phyloP scores from a whole-genome alignment of 177 flowering plant genomes.

The Telopea speciosissima region DNA sequence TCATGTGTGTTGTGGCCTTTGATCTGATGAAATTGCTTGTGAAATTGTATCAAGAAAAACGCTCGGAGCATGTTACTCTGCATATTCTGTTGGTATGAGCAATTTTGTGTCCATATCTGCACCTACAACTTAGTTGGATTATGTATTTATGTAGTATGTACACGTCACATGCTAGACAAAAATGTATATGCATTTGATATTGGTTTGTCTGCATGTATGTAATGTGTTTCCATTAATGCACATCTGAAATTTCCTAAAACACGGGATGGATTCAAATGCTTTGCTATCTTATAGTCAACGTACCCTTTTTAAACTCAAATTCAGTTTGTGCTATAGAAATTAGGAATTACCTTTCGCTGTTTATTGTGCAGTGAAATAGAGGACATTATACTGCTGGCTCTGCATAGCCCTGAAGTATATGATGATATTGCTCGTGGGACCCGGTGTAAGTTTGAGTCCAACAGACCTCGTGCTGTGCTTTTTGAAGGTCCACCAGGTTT shows the following conservation, averaged over 20 bases:
- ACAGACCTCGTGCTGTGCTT: conserved; percentile 93
- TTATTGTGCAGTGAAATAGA: conserved; percentile 70
- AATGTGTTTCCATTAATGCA: background rate
- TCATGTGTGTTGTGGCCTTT: too few species aligned
- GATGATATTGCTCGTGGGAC: conserved; percentile 97
- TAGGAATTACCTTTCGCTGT: background rate
- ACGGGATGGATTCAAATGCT: background rate
- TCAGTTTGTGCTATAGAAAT: background rate
- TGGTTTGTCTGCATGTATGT: too few species aligned
- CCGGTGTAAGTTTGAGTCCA: conserved; percentile 83
- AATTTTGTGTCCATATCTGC: too few species aligned
- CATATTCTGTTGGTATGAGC: too few species aligned
- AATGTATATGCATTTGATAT: too few species aligned
- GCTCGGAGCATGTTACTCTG: too few species aligned
- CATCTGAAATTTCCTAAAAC: background rate
- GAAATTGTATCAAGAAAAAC: too few species aligned
- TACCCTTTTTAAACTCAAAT: background rate
- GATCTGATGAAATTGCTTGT: too few species aligned
- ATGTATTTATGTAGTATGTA: too few species aligned
- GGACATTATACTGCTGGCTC: conserved; percentile 73
- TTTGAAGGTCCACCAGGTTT: conserved; percentile 99
- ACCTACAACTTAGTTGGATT: too few species aligned
- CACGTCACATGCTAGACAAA: too few species aligned
- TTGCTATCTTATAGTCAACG: background rate
- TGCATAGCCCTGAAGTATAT: conserved; percentile 83